These are phyloP conservation scores for Verbascum thapsus DNA, from an alignment of 257 asterid genomes.

Conservation along the genomic window DNA sequence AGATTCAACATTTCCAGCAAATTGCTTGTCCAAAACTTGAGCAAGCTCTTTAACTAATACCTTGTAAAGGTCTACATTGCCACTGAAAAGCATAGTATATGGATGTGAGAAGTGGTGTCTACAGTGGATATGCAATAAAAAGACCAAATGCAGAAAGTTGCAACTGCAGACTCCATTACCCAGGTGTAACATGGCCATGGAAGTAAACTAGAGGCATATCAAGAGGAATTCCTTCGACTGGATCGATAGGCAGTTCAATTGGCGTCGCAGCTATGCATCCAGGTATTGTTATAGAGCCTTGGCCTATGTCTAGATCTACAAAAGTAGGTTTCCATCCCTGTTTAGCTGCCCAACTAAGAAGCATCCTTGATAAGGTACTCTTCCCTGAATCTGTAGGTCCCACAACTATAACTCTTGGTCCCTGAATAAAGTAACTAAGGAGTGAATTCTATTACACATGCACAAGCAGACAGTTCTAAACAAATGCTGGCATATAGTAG, in stretches of 20 bases:
- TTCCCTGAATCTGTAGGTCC: constrained; percentile 99
- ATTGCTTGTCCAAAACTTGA: constrained; percentile 78
- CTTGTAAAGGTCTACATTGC: constrained; percentile 80
- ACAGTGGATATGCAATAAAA: background rate
- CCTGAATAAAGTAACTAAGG: constrained; percentile 50
- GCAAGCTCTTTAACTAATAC: constrained; percentile 92
- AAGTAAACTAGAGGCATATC: constrained; percentile 97
- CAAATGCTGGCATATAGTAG: background rate
- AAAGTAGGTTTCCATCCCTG: constrained; percentile 99
- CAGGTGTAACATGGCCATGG: constrained; percentile 87
- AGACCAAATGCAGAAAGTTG: constrained; percentile 9
- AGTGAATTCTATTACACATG: constrained; percentile 16
- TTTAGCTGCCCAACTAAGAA: constrained; percentile 99
- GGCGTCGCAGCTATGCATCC: constrained; percentile 97
- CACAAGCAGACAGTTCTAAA: background rate
- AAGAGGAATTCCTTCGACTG: constrained; percentile 97
- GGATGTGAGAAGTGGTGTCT: constrained; percentile 9
- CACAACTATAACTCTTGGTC: constrained; percentile 95
- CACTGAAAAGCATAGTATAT: constrained; percentile 57
- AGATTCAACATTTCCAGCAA: constrained; percentile 82
- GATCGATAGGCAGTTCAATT: constrained; percentile 89
- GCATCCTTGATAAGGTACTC: constrained; percentile 94
- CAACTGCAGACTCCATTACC: constrained; percentile 44
- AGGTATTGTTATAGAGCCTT: constrained; percentile 94
- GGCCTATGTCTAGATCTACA: constrained; percentile 97